Conservation (phyloP, 208 protist species). For the Crithidia expoeki region DNA sequence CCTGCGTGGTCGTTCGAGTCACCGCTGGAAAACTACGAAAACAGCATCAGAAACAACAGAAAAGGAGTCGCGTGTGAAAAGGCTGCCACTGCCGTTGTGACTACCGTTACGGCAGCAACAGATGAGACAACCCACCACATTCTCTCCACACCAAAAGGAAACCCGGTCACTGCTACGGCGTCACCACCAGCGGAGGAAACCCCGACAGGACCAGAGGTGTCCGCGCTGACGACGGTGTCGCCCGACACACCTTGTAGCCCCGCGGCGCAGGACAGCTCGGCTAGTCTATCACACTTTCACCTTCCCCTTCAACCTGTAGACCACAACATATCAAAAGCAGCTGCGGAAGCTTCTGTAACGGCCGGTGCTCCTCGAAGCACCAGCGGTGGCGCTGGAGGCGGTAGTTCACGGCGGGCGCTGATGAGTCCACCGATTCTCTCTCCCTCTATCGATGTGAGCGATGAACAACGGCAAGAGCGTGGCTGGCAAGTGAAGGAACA, state of each 20-base stretch:
- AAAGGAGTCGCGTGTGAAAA: too few relatives aligned
- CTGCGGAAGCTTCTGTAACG: too few relatives aligned
- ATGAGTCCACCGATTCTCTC: constrained; percentile 3
- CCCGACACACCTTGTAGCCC: constrained; percentile 20
- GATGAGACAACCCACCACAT: background rate
- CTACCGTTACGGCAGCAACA: too few relatives aligned
- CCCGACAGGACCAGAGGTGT: constrained; percentile 12
- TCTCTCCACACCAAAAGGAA: too few relatives aligned
- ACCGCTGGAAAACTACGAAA: background rate
- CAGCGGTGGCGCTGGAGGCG: background rate
- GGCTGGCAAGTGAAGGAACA: background rate
- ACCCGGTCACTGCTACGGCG: too few relatives aligned
- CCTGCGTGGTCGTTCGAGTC: constrained; percentile 21
- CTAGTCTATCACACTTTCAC: background rate
- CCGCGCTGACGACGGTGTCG: constrained; percentile 24
- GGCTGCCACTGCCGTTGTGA: too few relatives aligned
- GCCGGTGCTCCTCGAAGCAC: background rate
- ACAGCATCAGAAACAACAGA: background rate
- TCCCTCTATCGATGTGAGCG: background rate
- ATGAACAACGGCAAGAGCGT: background rate
- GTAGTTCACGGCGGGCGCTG: constrained; percentile 1
- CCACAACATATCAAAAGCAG: background rate
- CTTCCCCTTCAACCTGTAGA: background rate
- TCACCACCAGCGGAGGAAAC: constrained; percentile 5
- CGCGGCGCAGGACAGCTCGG: background rate